Percentiles rank a stretch among this genome's conserved stretches.
Conservation (phyloP, 139 green algal genomes). For the Coccomyxa sp. region DNA sequence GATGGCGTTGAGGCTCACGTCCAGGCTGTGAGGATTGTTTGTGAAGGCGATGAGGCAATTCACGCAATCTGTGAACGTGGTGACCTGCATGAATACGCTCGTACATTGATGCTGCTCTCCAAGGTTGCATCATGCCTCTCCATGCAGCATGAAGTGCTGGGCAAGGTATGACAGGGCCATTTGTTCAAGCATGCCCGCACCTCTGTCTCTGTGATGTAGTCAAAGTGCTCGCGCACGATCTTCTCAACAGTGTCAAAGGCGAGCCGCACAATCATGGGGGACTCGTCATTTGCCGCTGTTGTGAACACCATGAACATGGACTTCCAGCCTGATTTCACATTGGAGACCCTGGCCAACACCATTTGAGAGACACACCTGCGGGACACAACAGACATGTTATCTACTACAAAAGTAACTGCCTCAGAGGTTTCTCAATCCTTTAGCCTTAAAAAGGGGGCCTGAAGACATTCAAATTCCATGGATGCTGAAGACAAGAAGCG, state of each 20-base stretch:
- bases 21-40: constrained; percentile 91
- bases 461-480: neutral
- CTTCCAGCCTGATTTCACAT: constrained; percentile 98
- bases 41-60: constrained; percentile 99
- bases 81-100: constrained; percentile 29
- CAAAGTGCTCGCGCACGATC: constrained; percentile 97
- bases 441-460: neutral
- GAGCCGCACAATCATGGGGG: constrained; percentile 76
- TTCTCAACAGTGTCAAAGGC: constrained; percentile 96
- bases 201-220: constrained; percentile 97
- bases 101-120: neutral
- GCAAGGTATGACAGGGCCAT: neutral
- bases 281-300: constrained; percentile 77
- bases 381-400: neutral
- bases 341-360: constrained; percentile 84
- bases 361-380: constrained; percentile 76
- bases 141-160: neutral
- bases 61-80: constrained; percentile 98
- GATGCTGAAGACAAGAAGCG: neutral
- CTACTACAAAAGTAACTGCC: neutral
- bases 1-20: constrained; percentile 94
- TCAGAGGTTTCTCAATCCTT: neutral
- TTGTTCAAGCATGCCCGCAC: neutral
- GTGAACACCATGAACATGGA: constrained; percentile 99
- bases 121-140: neutral